A percentile compares a stretch with the other conserved stretches of the same genome.
These are phyloP conservation scores for Fistulifera pelliculosa DNA, from an alignment of 108 stramenopile species.

Conservation along the genomic window DNA sequence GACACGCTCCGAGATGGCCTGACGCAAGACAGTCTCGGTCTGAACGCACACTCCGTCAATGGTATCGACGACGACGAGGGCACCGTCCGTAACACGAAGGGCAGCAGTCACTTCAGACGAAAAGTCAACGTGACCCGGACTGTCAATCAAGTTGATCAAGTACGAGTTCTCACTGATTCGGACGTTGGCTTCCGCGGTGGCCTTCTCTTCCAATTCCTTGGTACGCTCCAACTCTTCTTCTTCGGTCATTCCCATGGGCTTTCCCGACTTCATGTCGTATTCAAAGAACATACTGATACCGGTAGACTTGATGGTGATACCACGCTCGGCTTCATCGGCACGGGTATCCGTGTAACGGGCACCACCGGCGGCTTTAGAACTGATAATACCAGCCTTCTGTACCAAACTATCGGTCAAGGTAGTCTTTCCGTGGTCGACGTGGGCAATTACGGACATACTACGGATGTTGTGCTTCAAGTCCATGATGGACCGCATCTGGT, in stretches of 20 bases:
- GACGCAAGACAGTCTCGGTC: conserved; percentile 99
- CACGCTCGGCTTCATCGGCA: conserved; percentile 99
- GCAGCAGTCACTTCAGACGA: conserved; percentile 99
- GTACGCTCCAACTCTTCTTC: conserved; percentile 55
- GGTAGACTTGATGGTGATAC: conserved; percentile 99
- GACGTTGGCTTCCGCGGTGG: conserved; percentile 68
- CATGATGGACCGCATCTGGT: conserved; percentile 99
- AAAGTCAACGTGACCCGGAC: conserved; percentile 99
- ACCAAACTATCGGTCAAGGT: conserved; percentile 99
- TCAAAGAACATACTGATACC: conserved; percentile 99
- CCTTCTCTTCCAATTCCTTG: conserved; percentile 44
- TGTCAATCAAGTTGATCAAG: conserved; percentile 99
- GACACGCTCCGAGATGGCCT: conserved; percentile 98
- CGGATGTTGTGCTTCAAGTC: conserved; percentile 99
- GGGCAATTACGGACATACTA: conserved; percentile 99
- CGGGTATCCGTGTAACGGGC: conserved; percentile 99
- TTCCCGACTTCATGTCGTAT: conserved; percentile 93
- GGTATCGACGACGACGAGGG: conserved; percentile 99
- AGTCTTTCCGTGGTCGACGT: conserved; percentile 99
- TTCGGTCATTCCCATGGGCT: conserved; percentile 51
- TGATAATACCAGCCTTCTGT: conserved; percentile 99
- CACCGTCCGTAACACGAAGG: conserved; percentile 99
- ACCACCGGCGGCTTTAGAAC: conserved; percentile 98
- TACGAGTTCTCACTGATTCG: conserved; percentile 93
- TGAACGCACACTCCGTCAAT: conserved; percentile 99